Percentiles rank a stretch among this genome's conserved stretches.
Evolutionary conservation across 2,329 filamentous ascomycete genomes (phyloP).

Genomic region (Ploettnerulaceae sp.): DNA sequence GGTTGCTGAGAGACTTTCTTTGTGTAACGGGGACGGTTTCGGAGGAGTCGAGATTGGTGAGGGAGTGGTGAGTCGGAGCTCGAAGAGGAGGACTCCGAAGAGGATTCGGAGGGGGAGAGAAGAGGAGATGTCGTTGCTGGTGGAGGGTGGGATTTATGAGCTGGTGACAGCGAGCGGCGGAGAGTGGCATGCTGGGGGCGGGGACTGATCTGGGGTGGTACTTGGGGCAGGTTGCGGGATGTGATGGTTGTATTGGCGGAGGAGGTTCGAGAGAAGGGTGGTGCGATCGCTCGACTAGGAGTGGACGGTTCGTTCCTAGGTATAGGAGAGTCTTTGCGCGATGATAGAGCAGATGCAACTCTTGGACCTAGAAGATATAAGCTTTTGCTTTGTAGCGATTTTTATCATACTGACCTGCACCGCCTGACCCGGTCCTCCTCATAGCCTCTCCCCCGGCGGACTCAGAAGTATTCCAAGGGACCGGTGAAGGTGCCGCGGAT

Average conservation of each 20-base stretch:
- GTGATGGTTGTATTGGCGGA: conserved; percentile 31
- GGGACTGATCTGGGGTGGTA: conserved; percentile 26
- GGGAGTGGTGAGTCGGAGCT: conserved; percentile 28
- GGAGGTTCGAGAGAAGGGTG: conserved; percentile 31
- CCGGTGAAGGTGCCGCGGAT: conserved; percentile 52
- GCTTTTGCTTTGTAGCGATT: conserved; percentile 1
- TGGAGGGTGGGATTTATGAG: conserved; percentile 19
- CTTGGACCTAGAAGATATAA: conserved; percentile 26
- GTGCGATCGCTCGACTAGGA: conserved; percentile 24
- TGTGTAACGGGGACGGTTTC: conserved; percentile 28
- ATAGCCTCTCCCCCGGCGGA: conserved; percentile 42
- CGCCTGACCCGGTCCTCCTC: conserved; percentile 47
- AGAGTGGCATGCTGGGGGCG: conserved; percentile 26
- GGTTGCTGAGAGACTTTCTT: conserved; percentile 26
- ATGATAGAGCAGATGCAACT: conserved; percentile 29
- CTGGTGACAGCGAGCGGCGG: conserved; percentile 28
- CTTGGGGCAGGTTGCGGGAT: conserved; percentile 24
- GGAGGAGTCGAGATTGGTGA: conserved; percentile 30
- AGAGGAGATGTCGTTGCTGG: conserved; percentile 18
- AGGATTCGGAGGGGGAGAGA: conserved; percentile 22
- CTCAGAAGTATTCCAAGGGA: conserved; percentile 45
- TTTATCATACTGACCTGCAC: conserved; percentile 30
- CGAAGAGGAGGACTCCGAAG: conserved; percentile 20
- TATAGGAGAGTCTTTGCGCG: conserved; percentile 29
- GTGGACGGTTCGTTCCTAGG: conserved; percentile 23